Evolutionary conservation across 352 stramenopile genomes (phyloP), one percentile per base, ranked within the genome.

Genomic region (Globisporangium camurandrum): DNA sequence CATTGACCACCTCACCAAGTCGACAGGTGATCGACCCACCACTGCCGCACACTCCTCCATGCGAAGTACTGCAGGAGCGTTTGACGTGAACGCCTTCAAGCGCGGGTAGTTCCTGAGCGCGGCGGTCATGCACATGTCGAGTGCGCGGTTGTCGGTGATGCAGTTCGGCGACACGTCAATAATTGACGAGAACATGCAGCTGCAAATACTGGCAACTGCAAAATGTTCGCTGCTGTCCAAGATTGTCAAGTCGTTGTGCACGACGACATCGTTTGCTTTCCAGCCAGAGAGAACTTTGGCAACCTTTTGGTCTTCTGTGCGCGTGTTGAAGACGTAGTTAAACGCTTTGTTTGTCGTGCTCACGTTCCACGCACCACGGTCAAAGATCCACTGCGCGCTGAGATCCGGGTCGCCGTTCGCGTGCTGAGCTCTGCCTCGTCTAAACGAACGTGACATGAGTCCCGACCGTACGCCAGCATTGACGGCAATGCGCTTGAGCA

Each of bases 371-470:
- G 52, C 48, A 4, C 59, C 57, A 0, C 64, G 49, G 20, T 75
- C 53, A 8, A 73, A 67, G 24, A 63, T 70, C 51, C 58, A 78
- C 12, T 64, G 58, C 0, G 51, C 22, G 8, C 47, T 46, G 3
- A 66, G 44, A 0, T 41, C 37, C 1, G 57, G 26, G 14, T 58
- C 48, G 0, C 44, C 45, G 28, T 74, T 68, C 0, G 57, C 56
- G n/a, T 66, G 49, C 33, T 75, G 52, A 0, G 50, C 52, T 0
- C 51, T 56, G 0, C 61, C 62, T 4, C 56, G 56, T 0, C 51
- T 51, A 8, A 74, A 66, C 1, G 54, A 68, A 33, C 68, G 59
- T 2, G 61, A 70, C 0, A 44, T 64, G 22, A 78, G 51, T 3
- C 42, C 36, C 1, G 8, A 20, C 4, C 23, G 33, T 22, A 52